Evolutionary conservation across 169 alveolate genomes (phyloP), one percentile per base, ranked within the genome.

Genomic region (Cryptosporidium ryanae): DNA sequence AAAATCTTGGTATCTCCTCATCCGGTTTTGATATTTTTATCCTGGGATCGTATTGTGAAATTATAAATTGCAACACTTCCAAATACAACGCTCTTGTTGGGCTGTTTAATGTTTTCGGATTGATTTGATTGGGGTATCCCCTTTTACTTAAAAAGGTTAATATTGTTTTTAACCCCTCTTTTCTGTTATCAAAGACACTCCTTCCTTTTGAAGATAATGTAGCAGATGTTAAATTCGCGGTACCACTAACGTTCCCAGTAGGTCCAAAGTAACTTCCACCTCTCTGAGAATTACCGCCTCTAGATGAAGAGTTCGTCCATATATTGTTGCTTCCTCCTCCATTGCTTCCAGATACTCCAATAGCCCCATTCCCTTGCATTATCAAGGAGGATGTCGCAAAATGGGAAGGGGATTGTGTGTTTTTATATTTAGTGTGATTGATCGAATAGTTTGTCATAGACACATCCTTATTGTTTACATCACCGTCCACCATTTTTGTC

Each of bases 1-100:
- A 91, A 66, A 91, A 91, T 48, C 92, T 84, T 44, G 87, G 87
- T 21, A 76, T 76, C 38, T 76, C 87, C 27, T 76, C 87, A 25
- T 76, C 87, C 13, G 87, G 87, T 50, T 61, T 76, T 27, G 76
- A 59, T 23, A 76, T 55, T 21, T 76, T 76, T 18, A 76, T 76
- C 34, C 64, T 76, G 8, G 87, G 17, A 18, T 76, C 87, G 27
- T 76, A 76, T 29, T 76, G 87, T 6, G 52, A 57, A 32, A 76
- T 76, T 13, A 76, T 76, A 38, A 76, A 76, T 27, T 76, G 87
- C 31, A 76, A 61, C 23, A 76, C 87, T 29, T 76, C 87, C 17
- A 76, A 17, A 44, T 76, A 76, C 25, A 76, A 29, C 5, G 87
- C 71, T 57, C 87, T 54, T 8, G 87, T 76, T 57, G 87, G 87